Evolutionary conservation across 768 basidiomycete genomes (phyloP).

Genomic region (Kwoniella sp.): DNA sequence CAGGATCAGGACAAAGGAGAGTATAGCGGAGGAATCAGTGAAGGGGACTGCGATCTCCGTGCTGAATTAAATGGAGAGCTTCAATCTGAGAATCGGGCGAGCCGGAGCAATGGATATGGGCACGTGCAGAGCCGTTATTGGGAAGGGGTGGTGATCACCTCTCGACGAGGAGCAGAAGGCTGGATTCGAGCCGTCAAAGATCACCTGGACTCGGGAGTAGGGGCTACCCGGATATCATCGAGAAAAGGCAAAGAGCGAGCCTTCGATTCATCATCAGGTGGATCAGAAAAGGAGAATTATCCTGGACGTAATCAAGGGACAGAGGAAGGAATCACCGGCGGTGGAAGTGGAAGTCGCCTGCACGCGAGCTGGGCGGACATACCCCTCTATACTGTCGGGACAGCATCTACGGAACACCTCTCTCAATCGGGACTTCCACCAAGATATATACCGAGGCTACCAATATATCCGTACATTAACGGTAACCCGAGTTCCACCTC

Average conservation of each 20-base stretch:
- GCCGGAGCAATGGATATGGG: background rate
- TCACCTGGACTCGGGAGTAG: background rate
- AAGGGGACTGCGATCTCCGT: background rate
- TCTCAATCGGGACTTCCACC: background rate
- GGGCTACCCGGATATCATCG: background rate
- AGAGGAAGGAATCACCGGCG: too few relatives aligned
- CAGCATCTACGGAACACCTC: slow-evolving; percentile 5
- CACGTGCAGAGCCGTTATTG: background rate
- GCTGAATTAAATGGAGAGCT: too few relatives aligned
- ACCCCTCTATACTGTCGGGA: slow-evolving; percentile 17
- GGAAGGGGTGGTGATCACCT: slow-evolving; percentile 23
- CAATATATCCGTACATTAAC: background rate
- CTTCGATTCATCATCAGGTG: too few relatives aligned
- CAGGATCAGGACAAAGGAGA: too few relatives aligned
- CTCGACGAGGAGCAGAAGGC: slow-evolving; percentile 20
- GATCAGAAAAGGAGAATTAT: too few relatives aligned
- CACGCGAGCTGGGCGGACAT: slow-evolving; percentile 1
- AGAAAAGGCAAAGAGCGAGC: slow-evolving; percentile 8
- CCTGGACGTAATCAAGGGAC: too few relatives aligned
- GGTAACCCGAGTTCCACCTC: background rate
- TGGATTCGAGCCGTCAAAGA: slow-evolving; percentile 18
- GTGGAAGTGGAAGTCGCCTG: too few relatives aligned
- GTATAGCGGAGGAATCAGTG: too few relatives aligned
- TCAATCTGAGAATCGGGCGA: background rate
- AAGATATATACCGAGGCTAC: slow-evolving; percentile 4